phyloP scores from a whole-genome alignment of 2,329 filamentous ascomycete species.

The Sordariomycetes sp. region DNA sequence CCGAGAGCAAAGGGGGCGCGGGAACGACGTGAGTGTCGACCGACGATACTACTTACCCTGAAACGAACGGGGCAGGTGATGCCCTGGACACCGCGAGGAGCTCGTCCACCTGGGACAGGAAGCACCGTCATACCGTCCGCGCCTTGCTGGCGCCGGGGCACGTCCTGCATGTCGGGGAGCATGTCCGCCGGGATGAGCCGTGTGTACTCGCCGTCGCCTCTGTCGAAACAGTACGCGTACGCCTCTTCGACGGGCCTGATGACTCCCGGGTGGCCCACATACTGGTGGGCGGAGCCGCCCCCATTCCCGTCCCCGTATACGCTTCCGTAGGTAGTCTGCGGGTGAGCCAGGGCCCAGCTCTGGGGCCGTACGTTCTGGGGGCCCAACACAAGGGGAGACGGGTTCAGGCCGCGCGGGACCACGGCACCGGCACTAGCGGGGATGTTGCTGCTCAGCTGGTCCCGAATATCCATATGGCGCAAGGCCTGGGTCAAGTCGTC shows the following conservation, averaged over 20 bases:
- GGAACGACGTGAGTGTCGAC: not conserved
- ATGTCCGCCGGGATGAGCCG: conserved; percentile 44
- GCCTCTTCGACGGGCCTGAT: conserved; percentile 5
- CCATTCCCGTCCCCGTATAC: not conserved
- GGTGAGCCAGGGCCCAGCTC: not conserved
- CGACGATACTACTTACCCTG: not conserved
- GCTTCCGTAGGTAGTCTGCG: not conserved
- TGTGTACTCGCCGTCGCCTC: conserved; percentile 42
- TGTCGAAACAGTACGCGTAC: conserved; percentile 41
- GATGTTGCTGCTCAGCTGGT: not conserved
- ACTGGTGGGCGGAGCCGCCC: not conserved
- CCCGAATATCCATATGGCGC: not conserved
- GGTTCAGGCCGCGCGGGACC: not conserved
- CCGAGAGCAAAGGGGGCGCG: not conserved
- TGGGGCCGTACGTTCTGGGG: not conserved
- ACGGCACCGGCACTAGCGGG: not conserved
- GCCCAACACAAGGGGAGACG: not conserved
- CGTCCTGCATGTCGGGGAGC: conserved; percentile 30
- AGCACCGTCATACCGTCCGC: conserved; percentile 35
- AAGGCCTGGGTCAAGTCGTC: not conserved
- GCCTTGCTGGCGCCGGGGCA: conserved; percentile 28
- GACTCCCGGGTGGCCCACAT: not conserved
- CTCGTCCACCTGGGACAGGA: conserved; percentile 12
- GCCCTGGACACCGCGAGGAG: not conserved
- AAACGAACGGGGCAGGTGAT: not conserved